Evolutionary conservation across 2,329 filamentous ascomycete species (phyloP).

Genomic region (Purpureocillium lavendulum): DNA sequence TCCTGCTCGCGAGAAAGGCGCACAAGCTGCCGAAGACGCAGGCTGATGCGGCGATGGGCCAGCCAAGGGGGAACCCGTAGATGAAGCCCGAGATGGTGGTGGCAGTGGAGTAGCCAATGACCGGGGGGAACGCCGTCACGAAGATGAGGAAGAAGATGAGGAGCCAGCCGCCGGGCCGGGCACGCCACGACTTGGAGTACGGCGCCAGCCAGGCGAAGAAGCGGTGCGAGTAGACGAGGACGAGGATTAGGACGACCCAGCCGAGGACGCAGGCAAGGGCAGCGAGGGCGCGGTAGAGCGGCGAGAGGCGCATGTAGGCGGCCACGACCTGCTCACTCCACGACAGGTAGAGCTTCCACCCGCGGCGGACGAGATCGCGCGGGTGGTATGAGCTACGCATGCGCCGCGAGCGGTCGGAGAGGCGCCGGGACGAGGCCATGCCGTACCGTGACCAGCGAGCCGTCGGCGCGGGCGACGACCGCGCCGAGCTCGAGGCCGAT

Average conservation of each 20-base stretch:
- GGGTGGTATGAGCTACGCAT: conserved; percentile 12
- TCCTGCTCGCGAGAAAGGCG: conserved; percentile 74
- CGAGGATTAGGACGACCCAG: conserved; percentile 53
- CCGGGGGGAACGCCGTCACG: conserved; percentile 71
- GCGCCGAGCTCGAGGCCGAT: conserved; percentile 1
- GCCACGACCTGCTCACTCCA: conserved; percentile 32
- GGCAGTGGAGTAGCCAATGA: conserved; percentile 80
- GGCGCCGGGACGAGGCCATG: conserved; percentile 16
- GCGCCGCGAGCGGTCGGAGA: conserved; percentile 26
- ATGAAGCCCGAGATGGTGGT: conserved; percentile 46
- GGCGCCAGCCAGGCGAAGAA: conserved; percentile 73
- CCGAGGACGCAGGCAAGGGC: conserved; percentile 38
- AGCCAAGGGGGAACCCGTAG: conserved; percentile 54
- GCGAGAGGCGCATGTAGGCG: conserved; percentile 47
- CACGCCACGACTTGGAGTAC: conserved; percentile 67
- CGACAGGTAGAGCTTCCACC: conserved; percentile 23
- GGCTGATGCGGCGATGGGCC: conserved; percentile 73
- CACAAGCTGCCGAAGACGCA: conserved; percentile 70
- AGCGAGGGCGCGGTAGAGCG: conserved; percentile 54
- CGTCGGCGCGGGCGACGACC: neutral
- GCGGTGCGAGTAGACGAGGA: conserved; percentile 68
- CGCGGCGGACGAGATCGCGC: conserved; percentile 24
- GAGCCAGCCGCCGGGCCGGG: conserved; percentile 61
- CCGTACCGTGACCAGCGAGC: too few species aligned
- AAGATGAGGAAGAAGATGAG: conserved; percentile 72